Evolutionary conservation across 2,329 filamentous ascomycete species (phyloP), one percentile per base, ranked within the genome.

Genomic region (Colletotrichum chlorophyti): DNA sequence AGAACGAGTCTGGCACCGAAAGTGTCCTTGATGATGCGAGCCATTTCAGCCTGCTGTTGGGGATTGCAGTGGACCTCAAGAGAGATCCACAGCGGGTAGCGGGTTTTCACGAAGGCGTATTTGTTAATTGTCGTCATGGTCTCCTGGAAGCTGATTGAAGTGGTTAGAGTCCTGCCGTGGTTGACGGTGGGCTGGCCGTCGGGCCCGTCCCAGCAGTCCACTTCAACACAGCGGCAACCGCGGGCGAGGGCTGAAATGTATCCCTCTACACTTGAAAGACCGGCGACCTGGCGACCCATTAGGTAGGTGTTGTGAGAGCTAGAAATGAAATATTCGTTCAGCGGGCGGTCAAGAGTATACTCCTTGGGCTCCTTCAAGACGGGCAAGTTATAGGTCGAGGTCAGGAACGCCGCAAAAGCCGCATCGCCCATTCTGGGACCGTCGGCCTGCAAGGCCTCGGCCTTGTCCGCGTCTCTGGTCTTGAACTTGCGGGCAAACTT

Each of bases 251-350:
- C 91, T 8, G 88, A 87, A 66, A 98, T 96, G 75, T 99, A 99
- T 38, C 93, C 93, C 73, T 99, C 95, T 2, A 96, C 91, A 69
- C 93, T 98, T 2, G 95, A 97, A 40, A 91, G 85, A 24, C 94
- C 94, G 10, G 88, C 90, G 2, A 98, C 88, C 72, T 99, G 95
- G 51, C 93, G 88, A 12, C 95, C 95, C 5, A 96, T 81, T 1
- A 99, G 87, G 69, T 99, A 99, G 0, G 95, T 99, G 74, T 99
- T 99, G 80, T 99, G 95, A 2, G 95, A 98, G 77, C 93, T 97
- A 1, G 94, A 98, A 65, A 99, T 95, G 78, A 93, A 97, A 74
- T 99, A 99, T 70, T 98, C 94, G 70, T 96, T 97, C 71, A 98
- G 79, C 0, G 95, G 95, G 21, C 91, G 86, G 69, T 96, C 87